These are phyloP conservation scores for Phyllosticta paracitricarpa DNA, from an alignment of 2,329 filamentous ascomycete genomes.

Conservation along the genomic window DNA sequence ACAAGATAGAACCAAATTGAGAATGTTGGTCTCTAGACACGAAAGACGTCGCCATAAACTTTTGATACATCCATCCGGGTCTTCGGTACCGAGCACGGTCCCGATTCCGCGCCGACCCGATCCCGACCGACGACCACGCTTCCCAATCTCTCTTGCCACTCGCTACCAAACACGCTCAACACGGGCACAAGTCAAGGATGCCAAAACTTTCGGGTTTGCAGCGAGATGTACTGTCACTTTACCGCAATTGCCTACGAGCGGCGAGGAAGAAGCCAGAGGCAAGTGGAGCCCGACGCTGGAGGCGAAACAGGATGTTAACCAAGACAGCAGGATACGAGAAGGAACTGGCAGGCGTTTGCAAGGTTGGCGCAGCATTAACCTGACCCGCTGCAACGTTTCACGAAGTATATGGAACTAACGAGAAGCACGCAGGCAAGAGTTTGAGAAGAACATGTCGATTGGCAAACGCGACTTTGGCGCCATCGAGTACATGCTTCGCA, in stretches of 20 bases:
- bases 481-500: conserved; percentile 76
- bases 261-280: conserved; percentile 71
- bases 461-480: conserved; percentile 79
- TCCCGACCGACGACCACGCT: neutral
- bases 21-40: neutral
- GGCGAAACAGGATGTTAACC: conserved; percentile 12
- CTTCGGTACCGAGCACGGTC: neutral
- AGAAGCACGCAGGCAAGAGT: conserved; percentile 53
- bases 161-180: neutral
- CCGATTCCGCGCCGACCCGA: neutral
- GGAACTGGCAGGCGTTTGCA: conserved; percentile 54
- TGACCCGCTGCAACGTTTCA: neutral
- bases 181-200: conserved; percentile 15
- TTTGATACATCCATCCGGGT: neutral
- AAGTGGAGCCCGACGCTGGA: conserved; percentile 32
- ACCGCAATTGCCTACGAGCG: conserved; percentile 75
- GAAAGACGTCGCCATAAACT: neutral
- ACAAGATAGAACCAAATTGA: neutral
- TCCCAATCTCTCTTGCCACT: neutral
- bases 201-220: conserved; percentile 73
- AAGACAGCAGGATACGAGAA: conserved; percentile 39
- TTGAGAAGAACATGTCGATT: conserved; percentile 57
- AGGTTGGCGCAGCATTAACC: conserved; percentile 36
- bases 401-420: neutral
- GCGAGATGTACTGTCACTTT: conserved; percentile 75